Percentiles rank a stretch among this genome's conserved stretches.
Evolutionary conservation across 306 rosid species (phyloP).

Genomic region (Malus asiatica): DNA sequence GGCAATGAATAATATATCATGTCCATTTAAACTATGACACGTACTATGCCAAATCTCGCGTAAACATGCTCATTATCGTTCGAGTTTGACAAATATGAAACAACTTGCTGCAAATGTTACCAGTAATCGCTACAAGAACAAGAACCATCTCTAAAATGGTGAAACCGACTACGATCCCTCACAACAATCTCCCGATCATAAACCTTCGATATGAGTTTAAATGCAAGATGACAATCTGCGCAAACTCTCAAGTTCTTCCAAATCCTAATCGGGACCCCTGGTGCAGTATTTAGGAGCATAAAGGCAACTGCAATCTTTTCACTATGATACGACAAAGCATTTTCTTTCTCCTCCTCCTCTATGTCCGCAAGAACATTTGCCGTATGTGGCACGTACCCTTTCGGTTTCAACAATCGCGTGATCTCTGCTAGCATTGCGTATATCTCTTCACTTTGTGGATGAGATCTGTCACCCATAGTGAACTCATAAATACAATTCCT

Average conservation of each 20-base stretch:
- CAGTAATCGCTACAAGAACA: slow-evolving; percentile 45
- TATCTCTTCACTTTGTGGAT: slow-evolving; percentile 22
- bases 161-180: slow-evolving; percentile 43
- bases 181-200: slow-evolving; percentile 28
- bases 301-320: slow-evolving; percentile 41
- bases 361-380: slow-evolving; percentile 33
- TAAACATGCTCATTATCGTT: not conserved
- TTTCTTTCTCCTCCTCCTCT: slow-evolving; percentile 46
- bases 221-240: slow-evolving; percentile 34
- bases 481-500: slow-evolving; percentile 29
- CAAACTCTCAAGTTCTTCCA: slow-evolving; percentile 40
- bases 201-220: slow-evolving; percentile 34
- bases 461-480: slow-evolving; percentile 24
- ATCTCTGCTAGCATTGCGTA: slow-evolving; percentile 30
- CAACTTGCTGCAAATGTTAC: slow-evolving; percentile 5
- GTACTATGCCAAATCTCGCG: no score
- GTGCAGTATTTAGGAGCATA: slow-evolving; percentile 21
- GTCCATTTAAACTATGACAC: no score
- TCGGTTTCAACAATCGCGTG: slow-evolving; percentile 16
- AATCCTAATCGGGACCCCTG: slow-evolving; percentile 24
- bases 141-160: slow-evolving; percentile 28
- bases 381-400: slow-evolving; percentile 36
- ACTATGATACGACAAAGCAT: slow-evolving; percentile 31
- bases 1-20: no score
- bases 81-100: not conserved